Conservation (phyloP, 1,284 basidiomycete genomes). For the Fistulinella cinereoalba region DNA sequence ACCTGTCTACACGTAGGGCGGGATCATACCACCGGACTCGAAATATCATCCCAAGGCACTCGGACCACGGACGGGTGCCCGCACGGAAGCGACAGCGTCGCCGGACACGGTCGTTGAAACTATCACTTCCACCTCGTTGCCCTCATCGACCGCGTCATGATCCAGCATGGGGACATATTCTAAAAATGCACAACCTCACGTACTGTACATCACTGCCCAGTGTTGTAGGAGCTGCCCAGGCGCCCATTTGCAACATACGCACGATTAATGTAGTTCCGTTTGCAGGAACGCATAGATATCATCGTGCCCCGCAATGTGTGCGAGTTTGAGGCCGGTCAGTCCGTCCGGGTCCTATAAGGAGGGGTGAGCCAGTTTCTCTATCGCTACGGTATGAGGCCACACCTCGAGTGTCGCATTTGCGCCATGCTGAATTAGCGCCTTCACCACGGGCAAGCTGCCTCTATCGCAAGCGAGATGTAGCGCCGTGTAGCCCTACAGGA, state of each 20-base stretch:
- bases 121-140: not conserved
- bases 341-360: slow-evolving; percentile 67
- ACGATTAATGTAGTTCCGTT: slow-evolving; percentile 15
- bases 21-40: slow-evolving; percentile 46
- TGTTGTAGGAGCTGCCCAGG: slow-evolving; percentile 7
- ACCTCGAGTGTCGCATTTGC: slow-evolving; percentile 68
- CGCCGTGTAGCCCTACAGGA: slow-evolving; percentile 74
- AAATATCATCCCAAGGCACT: slow-evolving; percentile 45
- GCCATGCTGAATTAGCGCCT: slow-evolving; percentile 60
- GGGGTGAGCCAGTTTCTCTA: slow-evolving; percentile 3
- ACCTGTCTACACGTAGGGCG: slow-evolving; percentile 39
- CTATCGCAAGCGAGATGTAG: slow-evolving; percentile 84
- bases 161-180: too few species aligned
- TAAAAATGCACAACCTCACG: slow-evolving; percentile 1
- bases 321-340: slow-evolving; percentile 63
- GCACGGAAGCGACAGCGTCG: not conserved
- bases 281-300: slow-evolving; percentile 55
- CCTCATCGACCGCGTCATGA: slow-evolving; percentile 12
- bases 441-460: slow-evolving; percentile 59
- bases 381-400: slow-evolving; percentile 4
- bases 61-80: slow-evolving; percentile 10
- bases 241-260: slow-evolving; percentile 4
- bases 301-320: slow-evolving; percentile 61
- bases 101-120: not conserved
- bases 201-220: slow-evolving; percentile 5